Evolutionary conservation across 2,329 filamentous ascomycete genomes (phyloP), one percentile per base, ranked within the genome.

Genomic region (Lojkania enalia): DNA sequence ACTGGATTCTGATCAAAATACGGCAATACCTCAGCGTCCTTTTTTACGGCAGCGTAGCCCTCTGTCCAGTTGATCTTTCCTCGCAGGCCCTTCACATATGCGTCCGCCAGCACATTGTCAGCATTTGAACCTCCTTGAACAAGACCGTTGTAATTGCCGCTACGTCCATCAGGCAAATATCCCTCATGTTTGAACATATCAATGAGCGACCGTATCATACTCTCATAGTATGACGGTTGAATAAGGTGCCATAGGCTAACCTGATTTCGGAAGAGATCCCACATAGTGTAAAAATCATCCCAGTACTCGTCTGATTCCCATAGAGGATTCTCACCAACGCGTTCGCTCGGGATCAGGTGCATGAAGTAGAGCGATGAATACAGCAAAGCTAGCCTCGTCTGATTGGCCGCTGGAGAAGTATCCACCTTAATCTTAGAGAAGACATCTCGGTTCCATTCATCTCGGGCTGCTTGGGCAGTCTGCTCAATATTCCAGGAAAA

Each of bases 201-300:
- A 20, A 89, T 82, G 31, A 89, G 70, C 23, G 81, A 84, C 12
- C 84, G 76, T n/a, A 88, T 74, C 82, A 88, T 87, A 25, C 78
- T 70, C 0, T 82, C 77, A 20, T 87, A 81, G 1, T 84, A 79
- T 0, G 71, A 52, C 0, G 86, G 84, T 49, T 88, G 84, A 1
- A 85, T 63, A n/a, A 89, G 71, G 82, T 84, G 39, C 81, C 64
- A 69, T 3, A 69, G 36, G 1, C 58, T 63, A 1, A 67, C 64
- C 31, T 68, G 66, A 32, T 68, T 84, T 5, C 86, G 76, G 55
- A 86, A 88, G 0, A 81, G 78, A 58, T 89, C 86, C 86, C 86
- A 89, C 20, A 88, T 81, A 48, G 85, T 87, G 61, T 88, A 89
- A 46, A 84, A 88, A 1, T 84, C 86, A 63, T 88, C 86, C 60